Evolutionary conservation across 768 basidiomycete genomes (phyloP).

Genomic region (Fomitopsis serialis): DNA sequence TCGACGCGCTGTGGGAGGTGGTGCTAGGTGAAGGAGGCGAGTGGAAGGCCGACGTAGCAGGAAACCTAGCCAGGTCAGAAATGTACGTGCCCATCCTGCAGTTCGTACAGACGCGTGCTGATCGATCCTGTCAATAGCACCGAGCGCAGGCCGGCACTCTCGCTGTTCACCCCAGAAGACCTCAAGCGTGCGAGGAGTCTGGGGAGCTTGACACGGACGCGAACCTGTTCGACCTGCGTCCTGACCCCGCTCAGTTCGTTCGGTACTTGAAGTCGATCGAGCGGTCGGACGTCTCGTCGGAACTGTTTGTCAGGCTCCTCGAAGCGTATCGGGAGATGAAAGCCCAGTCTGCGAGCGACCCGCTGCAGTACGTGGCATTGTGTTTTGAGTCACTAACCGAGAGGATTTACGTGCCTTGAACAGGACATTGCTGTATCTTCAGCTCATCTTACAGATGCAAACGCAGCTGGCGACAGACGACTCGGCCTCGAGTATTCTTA

Average conservation of each 20-base stretch:
- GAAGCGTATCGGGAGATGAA: constrained; percentile 56
- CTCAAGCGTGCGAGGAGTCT: constrained; percentile 30
- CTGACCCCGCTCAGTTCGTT: constrained; percentile 70
- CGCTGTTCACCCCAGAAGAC: constrained; percentile 50
- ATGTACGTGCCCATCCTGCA: constrained; percentile 32
- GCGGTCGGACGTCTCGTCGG: constrained; percentile 64
- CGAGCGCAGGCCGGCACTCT: constrained; percentile 21
- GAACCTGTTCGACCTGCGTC: constrained; percentile 63
- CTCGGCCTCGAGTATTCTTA: constrained; percentile 50
- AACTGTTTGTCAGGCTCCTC: constrained; percentile 68
- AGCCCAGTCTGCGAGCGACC: constrained; percentile 35
- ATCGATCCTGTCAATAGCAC: constrained; percentile 7
- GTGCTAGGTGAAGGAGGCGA: constrained; percentile 42
- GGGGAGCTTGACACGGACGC: constrained; percentile 44
- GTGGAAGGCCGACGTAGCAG: constrained; percentile 55
- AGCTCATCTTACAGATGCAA: constrained; percentile 81
- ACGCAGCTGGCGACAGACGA: constrained; percentile 52
- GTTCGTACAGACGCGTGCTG: neutral
- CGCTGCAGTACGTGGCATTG: constrained; percentile 39
- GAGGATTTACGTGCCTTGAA: neutral
- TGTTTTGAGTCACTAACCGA: neutral
- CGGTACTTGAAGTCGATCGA: constrained; percentile 58
- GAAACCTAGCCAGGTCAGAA: constrained; percentile 38
- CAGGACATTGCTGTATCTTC: constrained; percentile 70
- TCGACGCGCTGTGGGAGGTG: constrained; percentile 54